phyloP scores from a whole-genome alignment of 352 stramenopile genomes.

The Aphanomyces stellatus region DNA sequence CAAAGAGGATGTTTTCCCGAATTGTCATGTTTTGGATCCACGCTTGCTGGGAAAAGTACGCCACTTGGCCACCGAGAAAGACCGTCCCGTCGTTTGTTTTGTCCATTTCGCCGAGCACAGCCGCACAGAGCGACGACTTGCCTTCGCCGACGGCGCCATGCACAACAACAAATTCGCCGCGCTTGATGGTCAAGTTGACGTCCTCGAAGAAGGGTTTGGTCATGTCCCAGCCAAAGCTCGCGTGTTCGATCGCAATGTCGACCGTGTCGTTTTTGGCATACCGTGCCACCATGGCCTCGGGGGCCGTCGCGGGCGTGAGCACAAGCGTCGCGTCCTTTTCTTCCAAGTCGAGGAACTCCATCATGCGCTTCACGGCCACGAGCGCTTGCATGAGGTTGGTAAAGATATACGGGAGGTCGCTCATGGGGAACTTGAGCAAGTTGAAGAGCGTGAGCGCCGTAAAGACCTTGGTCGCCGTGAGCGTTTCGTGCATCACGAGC shows the following conservation, averaged over 20 bases:
- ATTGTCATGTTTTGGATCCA: conserved; percentile 87
- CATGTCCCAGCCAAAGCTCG: conserved; percentile 41
- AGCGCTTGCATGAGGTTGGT: conserved; percentile 13
- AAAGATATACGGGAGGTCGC: conserved; percentile 32
- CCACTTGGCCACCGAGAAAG: conserved; percentile 30
- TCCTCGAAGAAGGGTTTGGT: conserved; percentile 24
- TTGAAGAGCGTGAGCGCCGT: conserved; percentile 54
- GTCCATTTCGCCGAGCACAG: conserved; percentile 79
- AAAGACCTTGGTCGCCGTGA: conserved; percentile 54
- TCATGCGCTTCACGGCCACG: conserved; percentile 13
- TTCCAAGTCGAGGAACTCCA: background rate
- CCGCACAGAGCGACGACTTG: conserved; percentile 46
- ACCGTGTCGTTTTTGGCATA: background rate
- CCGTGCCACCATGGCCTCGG: background rate
- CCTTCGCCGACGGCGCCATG: conserved; percentile 37
- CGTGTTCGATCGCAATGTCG: conserved; percentile 43
- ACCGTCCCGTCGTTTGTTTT: conserved; percentile 29
- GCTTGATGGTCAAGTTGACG: conserved; percentile 31
- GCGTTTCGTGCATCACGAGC: conserved; percentile 27
- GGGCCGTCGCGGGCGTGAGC: background rate
- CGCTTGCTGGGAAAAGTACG: conserved; percentile 60
- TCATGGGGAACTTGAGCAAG: conserved; percentile 30
- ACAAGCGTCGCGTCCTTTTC: conserved; percentile 1
- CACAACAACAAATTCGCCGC: conserved; percentile 41
- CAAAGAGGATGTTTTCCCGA: conserved; percentile 87